Percentiles rank a stretch among this genome's conserved stretches.
These are phyloP conservation scores for Penicillium sp. DNA, from an alignment of 2,329 filamentous ascomycete genomes.

Conservation along the genomic window DNA sequence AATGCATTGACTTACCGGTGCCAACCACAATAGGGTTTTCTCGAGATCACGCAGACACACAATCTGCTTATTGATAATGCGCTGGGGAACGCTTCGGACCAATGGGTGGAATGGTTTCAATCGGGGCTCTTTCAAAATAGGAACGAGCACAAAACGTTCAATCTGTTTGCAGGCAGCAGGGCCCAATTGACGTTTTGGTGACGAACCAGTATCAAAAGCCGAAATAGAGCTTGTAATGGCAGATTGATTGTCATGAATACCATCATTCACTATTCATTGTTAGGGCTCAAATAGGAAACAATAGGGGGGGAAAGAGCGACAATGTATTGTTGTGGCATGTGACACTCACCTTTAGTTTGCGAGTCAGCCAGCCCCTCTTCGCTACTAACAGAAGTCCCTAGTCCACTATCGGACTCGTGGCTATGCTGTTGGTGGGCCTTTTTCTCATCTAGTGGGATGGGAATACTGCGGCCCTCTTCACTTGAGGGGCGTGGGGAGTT, in stretches of 20 bases:
- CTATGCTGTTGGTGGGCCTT: constrained; percentile 52
- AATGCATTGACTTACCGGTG: constrained; percentile 75
- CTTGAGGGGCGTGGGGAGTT: constrained; percentile 32
- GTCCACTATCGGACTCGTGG: constrained; percentile 81
- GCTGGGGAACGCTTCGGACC: constrained; percentile 72
- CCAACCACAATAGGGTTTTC: constrained; percentile 86
- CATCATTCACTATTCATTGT: constrained; percentile 24
- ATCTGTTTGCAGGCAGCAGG: constrained; percentile 73
- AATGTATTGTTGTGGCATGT: constrained; percentile 1
- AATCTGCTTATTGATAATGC: constrained; percentile 81
- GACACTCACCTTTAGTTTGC: constrained; percentile 45
- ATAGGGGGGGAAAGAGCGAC: neutral
- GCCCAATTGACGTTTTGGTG: constrained; percentile 63
- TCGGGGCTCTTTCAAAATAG: constrained; percentile 69
- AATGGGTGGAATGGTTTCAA: constrained; percentile 80
- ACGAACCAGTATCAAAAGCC: constrained; percentile 46
- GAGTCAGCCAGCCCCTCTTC: constrained; percentile 47
- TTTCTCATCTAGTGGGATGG: constrained; percentile 25
- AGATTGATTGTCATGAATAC: constrained; percentile 39
- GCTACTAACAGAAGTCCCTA: constrained; percentile 77
- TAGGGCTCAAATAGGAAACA: constrained; percentile 21
- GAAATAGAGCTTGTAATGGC: constrained; percentile 64
- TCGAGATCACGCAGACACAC: constrained; percentile 90
- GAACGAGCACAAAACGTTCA: constrained; percentile 73
- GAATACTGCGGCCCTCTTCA: constrained; percentile 18